These are phyloP conservation scores for Microstegium vimineum DNA, from an alignment of 176 grass and related monocot species.

Conservation along the genomic window DNA sequence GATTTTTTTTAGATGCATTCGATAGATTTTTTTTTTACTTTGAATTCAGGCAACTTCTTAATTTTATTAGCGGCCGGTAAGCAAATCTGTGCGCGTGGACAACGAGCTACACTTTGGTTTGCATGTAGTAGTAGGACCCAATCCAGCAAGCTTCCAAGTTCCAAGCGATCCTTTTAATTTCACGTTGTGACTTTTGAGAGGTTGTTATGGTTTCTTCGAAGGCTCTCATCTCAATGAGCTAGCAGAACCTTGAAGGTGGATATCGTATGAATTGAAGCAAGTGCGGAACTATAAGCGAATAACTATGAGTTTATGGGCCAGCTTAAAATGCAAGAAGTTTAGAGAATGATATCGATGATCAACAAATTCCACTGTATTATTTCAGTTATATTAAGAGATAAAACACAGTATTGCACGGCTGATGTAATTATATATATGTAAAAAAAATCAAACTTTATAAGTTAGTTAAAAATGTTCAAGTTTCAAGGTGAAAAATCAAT, in stretches of 20 bases:
- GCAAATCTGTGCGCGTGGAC: neutral
- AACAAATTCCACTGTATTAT: too few relatives aligned
- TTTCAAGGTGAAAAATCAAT: neutral
- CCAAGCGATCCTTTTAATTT: neutral
- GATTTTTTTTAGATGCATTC: neutral
- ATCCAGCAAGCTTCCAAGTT: too few relatives aligned
- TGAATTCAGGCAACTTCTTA: neutral
- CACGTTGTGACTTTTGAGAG: neutral
- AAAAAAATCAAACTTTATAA: neutral
- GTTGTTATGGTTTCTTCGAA: neutral
- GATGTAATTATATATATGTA: too few relatives aligned
- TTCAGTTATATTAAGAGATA: too few relatives aligned
- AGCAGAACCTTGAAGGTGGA: neutral
- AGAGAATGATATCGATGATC: neutral
- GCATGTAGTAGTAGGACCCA: neutral
- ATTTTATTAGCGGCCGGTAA: neutral
- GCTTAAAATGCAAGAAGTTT: neutral
- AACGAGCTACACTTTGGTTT: neutral
- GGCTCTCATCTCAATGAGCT: neutral
- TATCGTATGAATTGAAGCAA: neutral
- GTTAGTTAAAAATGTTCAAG: neutral
- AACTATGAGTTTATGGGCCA: too few relatives aligned
- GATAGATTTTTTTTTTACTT: neutral
- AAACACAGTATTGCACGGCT: too few relatives aligned
- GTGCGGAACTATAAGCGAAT: neutral